Evolutionary conservation across 106 monocot species (phyloP).

Genomic region (Chionographis japonica): DNA sequence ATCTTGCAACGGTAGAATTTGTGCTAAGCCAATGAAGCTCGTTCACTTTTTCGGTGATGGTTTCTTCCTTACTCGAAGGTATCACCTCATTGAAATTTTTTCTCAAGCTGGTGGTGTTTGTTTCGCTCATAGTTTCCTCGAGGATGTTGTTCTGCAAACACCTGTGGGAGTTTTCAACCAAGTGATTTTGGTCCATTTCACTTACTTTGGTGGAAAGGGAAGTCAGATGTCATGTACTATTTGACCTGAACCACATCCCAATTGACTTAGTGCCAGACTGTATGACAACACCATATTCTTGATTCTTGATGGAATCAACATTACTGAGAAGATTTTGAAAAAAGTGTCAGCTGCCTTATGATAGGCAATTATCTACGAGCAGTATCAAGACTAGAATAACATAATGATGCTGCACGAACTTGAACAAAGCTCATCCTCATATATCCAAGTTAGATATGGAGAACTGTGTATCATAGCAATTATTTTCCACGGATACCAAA

Average conservation of each 20-base stretch:
- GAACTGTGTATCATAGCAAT: not conserved
- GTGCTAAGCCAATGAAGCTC: conserved; percentile 1
- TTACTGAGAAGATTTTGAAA: not conserved
- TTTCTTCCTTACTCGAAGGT: conserved; percentile 16
- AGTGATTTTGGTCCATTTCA: conserved; percentile 1
- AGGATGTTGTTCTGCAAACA: conserved; percentile 10
- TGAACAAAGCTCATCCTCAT: conserved; percentile 35
- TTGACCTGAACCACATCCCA: conserved; percentile 2
- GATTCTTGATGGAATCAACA: conserved; percentile 2
- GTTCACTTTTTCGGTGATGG: not conserved
- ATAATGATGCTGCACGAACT: conserved; percentile 51
- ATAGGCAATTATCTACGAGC: conserved; percentile 8
- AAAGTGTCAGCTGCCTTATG: conserved; percentile 7
- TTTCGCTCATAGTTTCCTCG: conserved; percentile 19
- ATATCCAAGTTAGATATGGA: conserved; percentile 27
- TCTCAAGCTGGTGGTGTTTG: conserved; percentile 24
- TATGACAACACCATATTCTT: not conserved
- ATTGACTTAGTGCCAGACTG: not conserved
- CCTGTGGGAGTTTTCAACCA: conserved; percentile 6
- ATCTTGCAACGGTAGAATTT: conserved; percentile 30
- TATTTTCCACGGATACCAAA: too few relatives aligned
- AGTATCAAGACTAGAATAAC: conserved; percentile 44
- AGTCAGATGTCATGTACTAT: conserved; percentile 2
- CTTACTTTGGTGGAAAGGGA: not conserved
- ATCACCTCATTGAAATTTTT: conserved; percentile 39